A percentile compares a stretch with the other conserved stretches of the same genome.
These are phyloP conservation scores for Sicyos edulis DNA, from an alignment of 306 rosid species.

Conservation along the genomic window DNA sequence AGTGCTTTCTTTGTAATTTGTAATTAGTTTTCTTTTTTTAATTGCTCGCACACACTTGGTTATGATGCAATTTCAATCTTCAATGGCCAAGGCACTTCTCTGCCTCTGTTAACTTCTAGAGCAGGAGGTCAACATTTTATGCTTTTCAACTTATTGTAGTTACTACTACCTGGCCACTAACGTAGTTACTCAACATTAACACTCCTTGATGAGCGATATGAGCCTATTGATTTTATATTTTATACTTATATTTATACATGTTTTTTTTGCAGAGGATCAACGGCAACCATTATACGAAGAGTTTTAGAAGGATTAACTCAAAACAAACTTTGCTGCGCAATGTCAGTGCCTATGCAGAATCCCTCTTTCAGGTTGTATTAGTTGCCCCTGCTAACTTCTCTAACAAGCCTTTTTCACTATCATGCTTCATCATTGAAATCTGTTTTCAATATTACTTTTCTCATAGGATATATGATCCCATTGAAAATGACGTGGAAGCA, in stretches of 20 bases:
- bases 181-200: background rate
- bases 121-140: background rate
- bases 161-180: background rate
- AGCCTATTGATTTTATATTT: background rate
- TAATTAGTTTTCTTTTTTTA: background rate
- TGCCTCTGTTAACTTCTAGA: background rate
- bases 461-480: background rate
- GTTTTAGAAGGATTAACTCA: slow-evolving; percentile 36
- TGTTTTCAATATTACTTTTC: background rate
- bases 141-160: background rate
- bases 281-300: slow-evolving; percentile 37
- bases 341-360: slow-evolving; percentile 59
- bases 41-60: too few species aligned
- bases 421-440: background rate
- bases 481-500: too few species aligned
- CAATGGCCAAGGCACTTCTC: background rate
- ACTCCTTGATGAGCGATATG: background rate
- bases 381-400: slow-evolving; percentile 13
- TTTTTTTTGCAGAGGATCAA: slow-evolving; percentile 39
- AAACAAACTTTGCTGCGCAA: slow-evolving; percentile 45
- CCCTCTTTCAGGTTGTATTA: slow-evolving; percentile 57
- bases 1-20: background rate
- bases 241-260: background rate
- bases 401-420: background rate
- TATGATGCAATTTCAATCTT: too few species aligned